phyloP scores from a whole-genome alignment of 2,329 filamentous ascomycete genomes.

The Nigrospora sphaerica region DNA sequence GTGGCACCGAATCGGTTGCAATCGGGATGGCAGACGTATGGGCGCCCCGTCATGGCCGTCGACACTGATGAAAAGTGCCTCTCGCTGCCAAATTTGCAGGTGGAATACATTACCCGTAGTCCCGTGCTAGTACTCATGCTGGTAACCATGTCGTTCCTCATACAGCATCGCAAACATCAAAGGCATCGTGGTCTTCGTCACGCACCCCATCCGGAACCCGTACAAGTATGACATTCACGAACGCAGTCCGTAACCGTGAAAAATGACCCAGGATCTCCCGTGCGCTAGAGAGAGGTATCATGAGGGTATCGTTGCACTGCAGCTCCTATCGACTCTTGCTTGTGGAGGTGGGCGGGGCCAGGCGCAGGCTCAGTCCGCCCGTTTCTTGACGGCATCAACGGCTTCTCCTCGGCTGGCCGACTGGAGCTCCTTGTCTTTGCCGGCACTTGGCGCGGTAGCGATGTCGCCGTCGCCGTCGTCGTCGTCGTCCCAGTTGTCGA shows the following conservation, averaged over 20 bases:
- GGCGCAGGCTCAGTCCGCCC: constrained; percentile 18
- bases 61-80: too few relatives aligned
- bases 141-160: neutral
- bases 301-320: neutral
- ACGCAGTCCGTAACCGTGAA: constrained; percentile 5
- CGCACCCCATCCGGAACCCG: constrained; percentile 2
- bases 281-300: constrained; percentile 11
- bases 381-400: constrained; percentile 20
- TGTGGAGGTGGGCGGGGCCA: neutral
- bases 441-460: constrained; percentile 1
- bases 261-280: neutral
- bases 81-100: too few relatives aligned
- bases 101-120: too few relatives aligned
- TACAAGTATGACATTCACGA: constrained; percentile 10
- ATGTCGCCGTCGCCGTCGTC: constrained; percentile 26
- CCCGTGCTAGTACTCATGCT: too few relatives aligned
- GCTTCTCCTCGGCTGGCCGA: constrained; percentile 16
- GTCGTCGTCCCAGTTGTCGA: constrained; percentile 51
- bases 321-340: neutral
- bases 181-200: too few relatives aligned
- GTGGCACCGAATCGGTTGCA: too few relatives aligned
- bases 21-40: too few relatives aligned
- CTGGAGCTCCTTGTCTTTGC: constrained; percentile 17
- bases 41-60: too few relatives aligned
- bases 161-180: neutral